Percentiles rank a stretch among this genome's conserved stretches.
Evolutionary conservation across 2,329 filamentous ascomycete genomes (phyloP).

Genomic region (Polychaeton citri): DNA sequence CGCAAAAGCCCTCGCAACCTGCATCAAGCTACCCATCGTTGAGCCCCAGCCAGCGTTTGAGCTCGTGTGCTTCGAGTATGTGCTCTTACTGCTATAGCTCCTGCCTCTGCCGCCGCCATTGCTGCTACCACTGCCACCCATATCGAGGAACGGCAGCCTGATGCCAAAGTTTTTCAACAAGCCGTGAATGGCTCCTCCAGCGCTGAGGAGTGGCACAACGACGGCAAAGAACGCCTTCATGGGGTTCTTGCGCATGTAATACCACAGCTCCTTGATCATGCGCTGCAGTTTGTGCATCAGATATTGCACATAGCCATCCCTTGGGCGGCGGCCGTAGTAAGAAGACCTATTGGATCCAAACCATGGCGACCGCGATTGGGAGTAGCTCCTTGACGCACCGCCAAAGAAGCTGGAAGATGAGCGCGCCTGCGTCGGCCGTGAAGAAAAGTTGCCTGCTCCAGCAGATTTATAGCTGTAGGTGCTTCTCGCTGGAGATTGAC

Average conservation of each 20-base stretch:
- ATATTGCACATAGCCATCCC: conserved; percentile 62
- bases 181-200: conserved; percentile 63
- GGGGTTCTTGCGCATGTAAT: conserved; percentile 72
- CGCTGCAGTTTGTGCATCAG: conserved; percentile 64
- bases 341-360: conserved; percentile 38
- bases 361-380: conserved; percentile 9
- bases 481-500: conserved; percentile 9
- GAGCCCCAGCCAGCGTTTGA: conserved; percentile 28
- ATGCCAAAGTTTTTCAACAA: conserved; percentile 70
- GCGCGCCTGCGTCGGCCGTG: conserved; percentile 10
- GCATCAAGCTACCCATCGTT: conserved; percentile 34
- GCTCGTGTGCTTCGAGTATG: conserved; percentile 11
- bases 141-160: conserved; percentile 49
- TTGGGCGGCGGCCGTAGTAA: conserved; percentile 66
- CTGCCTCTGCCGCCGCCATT: conserved; percentile 25
- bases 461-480: conserved; percentile 6
- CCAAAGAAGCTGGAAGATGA: conserved; percentile 11
- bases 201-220: conserved; percentile 70
- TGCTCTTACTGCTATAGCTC: conserved; percentile 6
- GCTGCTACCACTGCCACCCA: conserved; percentile 21
- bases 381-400: conserved; percentile 1
- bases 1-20: conserved; percentile 39
- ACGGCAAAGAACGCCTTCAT: conserved; percentile 81
- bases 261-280: conserved; percentile 65
- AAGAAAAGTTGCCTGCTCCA: conserved; percentile 12